Base-by-base conservation (phyloP, 805 yeast genomes). In the Saccharomycopsis vini region DNA sequence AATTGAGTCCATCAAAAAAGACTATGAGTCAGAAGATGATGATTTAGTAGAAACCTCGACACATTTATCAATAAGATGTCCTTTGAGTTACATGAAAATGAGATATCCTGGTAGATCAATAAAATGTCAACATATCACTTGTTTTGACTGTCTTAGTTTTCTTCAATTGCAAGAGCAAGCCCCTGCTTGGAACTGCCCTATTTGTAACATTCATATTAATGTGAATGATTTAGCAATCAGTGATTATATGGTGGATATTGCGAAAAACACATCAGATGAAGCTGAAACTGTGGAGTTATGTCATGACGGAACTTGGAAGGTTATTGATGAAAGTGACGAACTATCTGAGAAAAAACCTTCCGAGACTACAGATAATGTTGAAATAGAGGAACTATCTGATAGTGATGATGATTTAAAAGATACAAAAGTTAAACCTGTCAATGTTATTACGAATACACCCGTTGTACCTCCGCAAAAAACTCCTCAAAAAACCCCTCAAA, bases 181-280 rank as follows among this genome's bases (percentile, higher is more conserved):
- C 0, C 82, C 95, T 0, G 75, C 84, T 0, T 90, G 97, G 97
- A 64, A 64, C 41, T 92, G 98, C 56, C 96, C 97, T 0, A 70
- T 86, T 3, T 92, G 98, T 58, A 73, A 73, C 49, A 64, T 62
- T 4, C 56, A 56, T 2, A 62, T 86, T 2, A 32, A 24, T 5
- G 63, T 78, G 13, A 71, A 71, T 13, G 80, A 79, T 49, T 58
- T 92, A 42, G 78, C 81, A 0, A 65, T 88, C 0, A 87, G 85
- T 51, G 95, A 85, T 49, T 90, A 77, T 56, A 73, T 85, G 39
- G 56, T 59, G 34, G 82, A 81, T 12, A 76, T 90, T 39, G 55
- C 90, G 18, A 56, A 67, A 1, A 55, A 58, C 2, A 77, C 88
- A 0, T 57, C 61, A 2, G 73, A 67, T 2, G 76, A 75, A 10